Evolutionary conservation across 2,329 filamentous ascomycete species (phyloP).

Genomic region (Sclerotinia borealis): DNA sequence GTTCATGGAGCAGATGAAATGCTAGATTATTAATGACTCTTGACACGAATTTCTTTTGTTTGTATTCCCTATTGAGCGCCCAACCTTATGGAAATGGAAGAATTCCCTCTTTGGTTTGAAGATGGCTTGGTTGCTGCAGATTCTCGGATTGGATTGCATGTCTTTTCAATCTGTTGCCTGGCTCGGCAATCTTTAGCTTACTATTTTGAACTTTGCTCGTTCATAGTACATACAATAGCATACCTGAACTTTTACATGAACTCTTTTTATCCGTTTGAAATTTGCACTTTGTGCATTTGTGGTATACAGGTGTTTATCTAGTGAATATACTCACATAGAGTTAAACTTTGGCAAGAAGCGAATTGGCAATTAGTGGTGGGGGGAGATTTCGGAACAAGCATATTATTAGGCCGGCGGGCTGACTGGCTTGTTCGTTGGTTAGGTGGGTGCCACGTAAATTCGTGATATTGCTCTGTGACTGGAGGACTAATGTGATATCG

Average conservation of each 20-base stretch:
- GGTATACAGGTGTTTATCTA: neutral
- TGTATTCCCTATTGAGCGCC: neutral
- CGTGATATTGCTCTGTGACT: too few relatives aligned
- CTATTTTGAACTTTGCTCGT: neutral
- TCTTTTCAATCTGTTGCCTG: neutral
- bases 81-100: neutral
- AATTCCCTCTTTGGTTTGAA: neutral
- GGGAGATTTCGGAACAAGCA: neutral
- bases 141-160: neutral
- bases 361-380: neutral
- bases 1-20: neutral
- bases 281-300: neutral
- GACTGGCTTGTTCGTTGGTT: neutral
- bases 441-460: conserved; percentile 1
- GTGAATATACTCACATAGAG: neutral
- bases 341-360: neutral
- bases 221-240: neutral
- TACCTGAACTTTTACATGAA: neutral
- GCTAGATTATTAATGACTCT: neutral
- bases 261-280: too few relatives aligned
- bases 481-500: neutral
- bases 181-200: neutral
- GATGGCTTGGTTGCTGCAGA: neutral
- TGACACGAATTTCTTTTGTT: conserved; percentile 15
- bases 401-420: neutral